Base-by-base conservation (phyloP, 225 moss, liverwort and hornwort species). In the Sphagnum tenellum region DNA sequence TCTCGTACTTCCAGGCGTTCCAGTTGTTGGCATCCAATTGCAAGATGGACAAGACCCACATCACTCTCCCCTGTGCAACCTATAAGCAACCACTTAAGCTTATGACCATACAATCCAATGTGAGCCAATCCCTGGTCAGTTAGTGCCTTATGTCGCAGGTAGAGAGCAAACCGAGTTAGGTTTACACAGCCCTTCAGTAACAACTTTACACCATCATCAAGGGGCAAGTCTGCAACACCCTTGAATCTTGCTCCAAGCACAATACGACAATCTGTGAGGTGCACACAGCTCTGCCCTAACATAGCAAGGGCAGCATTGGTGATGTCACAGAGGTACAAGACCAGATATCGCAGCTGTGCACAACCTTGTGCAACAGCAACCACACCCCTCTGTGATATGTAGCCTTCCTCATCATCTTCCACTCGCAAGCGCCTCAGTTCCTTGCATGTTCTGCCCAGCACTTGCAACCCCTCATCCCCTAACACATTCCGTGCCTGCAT, bases 51-150 rank as follows among this genome's bases (percentile, higher is more conserved):
- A 2, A 94, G 74, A 50, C 94, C 94, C 2, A 74, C 5, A 76
- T 94, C 94, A 49, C 75, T 89, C 64, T 89, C 77, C 13, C 94
- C 94, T 29, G 87, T 74, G 75, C 91, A 89, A 59, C 94, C 94
- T 12, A 94, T 46, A 3, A 94, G 78, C 48, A 94, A 56, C 91
- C 91, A 94, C 68, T 80, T 86, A n/a, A 94, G 72, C 14, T 67
- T 83, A 48, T 47, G 69, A 13, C 91, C 94, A 62, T 78, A 86
- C 45, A 72, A 65, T 66, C 94, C 94, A 45, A 94, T 88, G 69
- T 83, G 80, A n/a, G 76, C 83, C 85, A 94, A 72, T 55, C 94
- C 94, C 12, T 4, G 65, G 75, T 94, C 87, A 2, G 91, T 85
- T 63, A 94, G 68, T 47, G 65, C 83, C 49, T 91, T 87, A 71